Conservation (phyloP, 2,329 filamentous ascomycete species). For the Didymosphaeria variabile region DNA sequence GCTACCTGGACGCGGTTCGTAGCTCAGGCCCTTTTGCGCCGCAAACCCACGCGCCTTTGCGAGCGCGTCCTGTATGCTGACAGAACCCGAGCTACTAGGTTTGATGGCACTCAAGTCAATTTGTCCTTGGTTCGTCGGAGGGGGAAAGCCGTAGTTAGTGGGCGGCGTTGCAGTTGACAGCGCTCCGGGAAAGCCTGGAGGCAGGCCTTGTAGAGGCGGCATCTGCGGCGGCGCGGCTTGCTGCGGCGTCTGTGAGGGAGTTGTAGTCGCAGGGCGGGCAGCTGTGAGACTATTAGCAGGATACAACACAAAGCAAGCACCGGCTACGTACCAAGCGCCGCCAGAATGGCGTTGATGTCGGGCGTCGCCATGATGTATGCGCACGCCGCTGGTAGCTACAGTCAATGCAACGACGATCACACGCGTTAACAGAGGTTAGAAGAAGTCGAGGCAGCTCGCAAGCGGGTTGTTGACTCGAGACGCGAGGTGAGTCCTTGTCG, state of each 20-base stretch:
- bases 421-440: background rate
- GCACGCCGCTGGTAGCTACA: slow-evolving; percentile 12
- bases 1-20: slow-evolving; percentile 54
- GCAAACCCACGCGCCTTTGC: slow-evolving; percentile 85
- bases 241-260: slow-evolving; percentile 57
- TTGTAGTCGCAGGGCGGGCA: slow-evolving; percentile 56
- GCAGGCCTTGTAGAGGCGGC: slow-evolving; percentile 54
- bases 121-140: slow-evolving; percentile 76
- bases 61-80: slow-evolving; percentile 84
- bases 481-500: slow-evolving; percentile 12
- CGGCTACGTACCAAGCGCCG: slow-evolving; percentile 46
- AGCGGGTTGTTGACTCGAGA: background rate
- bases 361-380: slow-evolving; percentile 40
- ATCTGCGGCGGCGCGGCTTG: slow-evolving; percentile 52
- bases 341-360: slow-evolving; percentile 51
- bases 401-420: slow-evolving; percentile 2
- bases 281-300: slow-evolving; percentile 48
- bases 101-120: slow-evolving; percentile 83
- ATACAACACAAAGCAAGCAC: slow-evolving; percentile 1
- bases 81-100: slow-evolving; percentile 79
- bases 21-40: slow-evolving; percentile 76
- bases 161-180: slow-evolving; percentile 54
- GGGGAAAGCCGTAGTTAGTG: slow-evolving; percentile 64
- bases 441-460: background rate
- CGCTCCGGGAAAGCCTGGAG: slow-evolving; percentile 55